Evolutionary conservation across 495 filamentous ascomycete genomes (phyloP), one percentile per base, ranked within the genome.

Genomic region (Parachaetomium inaequale): DNA sequence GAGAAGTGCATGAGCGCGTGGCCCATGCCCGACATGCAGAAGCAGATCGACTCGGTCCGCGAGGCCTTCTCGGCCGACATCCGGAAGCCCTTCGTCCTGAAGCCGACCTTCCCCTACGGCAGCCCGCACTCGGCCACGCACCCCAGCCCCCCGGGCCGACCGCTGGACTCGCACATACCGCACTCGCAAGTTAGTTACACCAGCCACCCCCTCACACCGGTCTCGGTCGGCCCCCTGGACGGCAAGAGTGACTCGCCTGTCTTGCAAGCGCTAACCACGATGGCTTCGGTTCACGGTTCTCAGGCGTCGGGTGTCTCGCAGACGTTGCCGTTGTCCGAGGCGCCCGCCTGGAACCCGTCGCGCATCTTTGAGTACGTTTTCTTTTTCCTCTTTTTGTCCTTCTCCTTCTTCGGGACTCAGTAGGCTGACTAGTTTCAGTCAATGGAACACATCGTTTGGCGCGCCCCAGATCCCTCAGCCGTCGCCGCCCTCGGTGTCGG

Each of bases 351-450:
- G 94, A 96, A 98, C 72, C 94, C 94, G 4, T 86, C 91, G 31
- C 85, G 89, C 55, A 89, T 98, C 66, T 96, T 98, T 80, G 89
- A 94, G 92, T 97, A 84, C 82, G 91, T n/a, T n/a, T n/a, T n/a
- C n/a, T n/a, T n/a, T n/a, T n/a, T n/a, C n/a, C n/a, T n/a, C n/a
- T n/a, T n/a, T n/a, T n/a, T n/a, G n/a, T n/a, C n/a, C n/a, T n/a
- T n/a, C n/a, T n/a, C n/a, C n/a, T n/a, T n/a, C n/a, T n/a, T n/a
- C n/a, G n/a, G n/a, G n/a, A n/a, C n/a, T n/a, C n/a, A n/a, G n/a
- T n/a, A n/a, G n/a, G 26, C 57, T 28, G 3, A 38, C 21, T 19
- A 11, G 3, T 15, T 21, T 25, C 63, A 94, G 91, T 71, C 90
- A 93, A 79, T 96, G 92, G 92, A 91, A 93, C 67, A 88, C 89